Percentiles rank a stretch among this genome's conserved stretches.
These are phyloP conservation scores for Aphanomyces cochlioides DNA, from an alignment of 352 stramenopile species.

Conservation along the genomic window DNA sequence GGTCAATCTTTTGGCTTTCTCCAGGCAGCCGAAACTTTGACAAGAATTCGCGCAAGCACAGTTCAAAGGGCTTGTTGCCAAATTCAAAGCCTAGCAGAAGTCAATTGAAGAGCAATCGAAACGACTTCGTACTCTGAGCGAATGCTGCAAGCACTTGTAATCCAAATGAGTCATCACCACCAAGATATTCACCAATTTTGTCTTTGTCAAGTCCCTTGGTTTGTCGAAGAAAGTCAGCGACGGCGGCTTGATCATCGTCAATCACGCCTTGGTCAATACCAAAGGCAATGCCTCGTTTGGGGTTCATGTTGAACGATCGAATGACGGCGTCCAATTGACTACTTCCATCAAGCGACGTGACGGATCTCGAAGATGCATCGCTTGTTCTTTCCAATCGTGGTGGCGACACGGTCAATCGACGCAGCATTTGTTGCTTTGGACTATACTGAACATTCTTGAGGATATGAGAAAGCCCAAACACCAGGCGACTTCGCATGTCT, in stretches of 20 bases:
- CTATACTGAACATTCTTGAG: slow-evolving; percentile 9
- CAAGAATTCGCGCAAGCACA: slow-evolving; percentile 91
- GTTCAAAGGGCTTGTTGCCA: slow-evolving; percentile 74
- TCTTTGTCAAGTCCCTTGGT: slow-evolving; percentile 91
- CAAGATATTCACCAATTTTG: slow-evolving; percentile 95
- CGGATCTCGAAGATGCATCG: slow-evolving; percentile 3
- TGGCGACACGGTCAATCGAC: not conserved
- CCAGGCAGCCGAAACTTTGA: slow-evolving; percentile 94
- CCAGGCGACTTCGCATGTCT: slow-evolving; percentile 22
- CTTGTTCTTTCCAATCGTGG: not conserved
- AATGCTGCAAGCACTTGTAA: slow-evolving; percentile 90
- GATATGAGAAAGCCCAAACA: slow-evolving; percentile 28
- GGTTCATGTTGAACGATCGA: slow-evolving; percentile 25
- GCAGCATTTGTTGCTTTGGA: slow-evolving; percentile 2
- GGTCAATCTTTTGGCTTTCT: slow-evolving; percentile 98
- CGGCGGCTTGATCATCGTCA: slow-evolving; percentile 43
- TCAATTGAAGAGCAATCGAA: slow-evolving; percentile 50
- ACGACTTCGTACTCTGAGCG: slow-evolving; percentile 94
- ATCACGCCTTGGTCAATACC: slow-evolving; percentile 6
- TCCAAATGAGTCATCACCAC: slow-evolving; percentile 90
- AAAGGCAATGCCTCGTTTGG: slow-evolving; percentile 5
- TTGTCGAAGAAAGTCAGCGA: slow-evolving; percentile 92
- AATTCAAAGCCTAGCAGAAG: slow-evolving; percentile 94
- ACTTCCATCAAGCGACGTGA: slow-evolving; percentile 3
- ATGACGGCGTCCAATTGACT: slow-evolving; percentile 20